phyloP scores from a whole-genome alignment of 306 rosid genomes.

The Citrullus mucosospermus region DNA sequence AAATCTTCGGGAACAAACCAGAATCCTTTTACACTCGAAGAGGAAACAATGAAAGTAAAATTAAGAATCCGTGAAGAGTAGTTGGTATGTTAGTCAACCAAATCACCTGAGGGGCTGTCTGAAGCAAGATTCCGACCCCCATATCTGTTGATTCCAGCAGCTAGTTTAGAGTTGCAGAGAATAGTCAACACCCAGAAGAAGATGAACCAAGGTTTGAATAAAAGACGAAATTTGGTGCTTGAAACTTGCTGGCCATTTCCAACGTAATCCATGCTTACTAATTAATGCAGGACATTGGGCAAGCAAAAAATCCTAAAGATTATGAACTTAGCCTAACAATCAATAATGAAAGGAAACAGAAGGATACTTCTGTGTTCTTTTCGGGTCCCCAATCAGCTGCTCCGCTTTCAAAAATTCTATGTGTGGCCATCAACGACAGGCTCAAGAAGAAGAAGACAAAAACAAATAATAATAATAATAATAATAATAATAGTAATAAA shows the following conservation, averaged over 20 bases:
- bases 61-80: background rate
- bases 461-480: no score
- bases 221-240: background rate
- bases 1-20: no score
- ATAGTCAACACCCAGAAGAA: background rate
- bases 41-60: background rate
- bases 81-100: background rate
- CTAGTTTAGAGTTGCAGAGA: background rate
- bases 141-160: background rate
- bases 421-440: background rate
- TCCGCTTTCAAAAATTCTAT: background rate
- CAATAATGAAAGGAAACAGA: background rate
- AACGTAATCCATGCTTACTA: background rate
- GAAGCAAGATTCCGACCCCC: slow-evolving; percentile 2
- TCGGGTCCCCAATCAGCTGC: background rate
- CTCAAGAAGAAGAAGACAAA: background rate
- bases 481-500: no score
- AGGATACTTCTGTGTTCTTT: background rate
- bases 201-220: slow-evolving; percentile 3
- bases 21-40: background rate
- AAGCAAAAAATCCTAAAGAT: background rate
- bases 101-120: background rate
- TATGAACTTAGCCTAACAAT: background rate
- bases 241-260: background rate
- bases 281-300: background rate